phyloP scores from a whole-genome alignment of 1,139 yeast genomes.

The Lipomyces yarrowii region DNA sequence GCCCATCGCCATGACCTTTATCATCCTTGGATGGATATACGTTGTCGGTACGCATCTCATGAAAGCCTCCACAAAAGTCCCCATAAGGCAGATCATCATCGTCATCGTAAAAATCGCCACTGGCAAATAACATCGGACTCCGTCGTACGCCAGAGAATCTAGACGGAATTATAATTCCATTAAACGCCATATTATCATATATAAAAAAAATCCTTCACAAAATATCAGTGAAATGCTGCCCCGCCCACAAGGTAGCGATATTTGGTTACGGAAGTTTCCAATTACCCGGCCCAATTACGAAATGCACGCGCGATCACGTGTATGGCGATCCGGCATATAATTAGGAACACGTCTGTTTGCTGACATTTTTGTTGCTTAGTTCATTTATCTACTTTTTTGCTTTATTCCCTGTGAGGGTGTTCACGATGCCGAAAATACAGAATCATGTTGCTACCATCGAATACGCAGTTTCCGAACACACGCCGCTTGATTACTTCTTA shows the following conservation, averaged over 20 bases:
- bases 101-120: not conserved
- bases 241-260: too few species aligned
- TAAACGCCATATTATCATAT: not conserved
- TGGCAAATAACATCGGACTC: not conserved
- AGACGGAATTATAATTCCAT: not conserved
- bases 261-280: too few species aligned
- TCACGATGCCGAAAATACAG: not conserved
- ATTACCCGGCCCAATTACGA: not conserved
- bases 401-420: not conserved
- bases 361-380: not conserved
- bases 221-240: too few species aligned
- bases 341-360: not conserved
- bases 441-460: not conserved
- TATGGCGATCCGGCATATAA: not conserved
- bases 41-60: not conserved
- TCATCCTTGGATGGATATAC: not conserved
- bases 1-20: not conserved
- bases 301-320: not conserved
- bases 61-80: not conserved
- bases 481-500: constrained; percentile 1
- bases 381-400: not conserved
- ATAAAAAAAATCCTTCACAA: too few species aligned
- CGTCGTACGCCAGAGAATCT: not conserved
- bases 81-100: not conserved
- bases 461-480: not conserved